Percentiles rank a stretch among this genome's conserved stretches.
These are phyloP conservation scores for Sodiomyces alkalinus DNA, from an alignment of 2,329 filamentous ascomycete species.

Conservation along the genomic window DNA sequence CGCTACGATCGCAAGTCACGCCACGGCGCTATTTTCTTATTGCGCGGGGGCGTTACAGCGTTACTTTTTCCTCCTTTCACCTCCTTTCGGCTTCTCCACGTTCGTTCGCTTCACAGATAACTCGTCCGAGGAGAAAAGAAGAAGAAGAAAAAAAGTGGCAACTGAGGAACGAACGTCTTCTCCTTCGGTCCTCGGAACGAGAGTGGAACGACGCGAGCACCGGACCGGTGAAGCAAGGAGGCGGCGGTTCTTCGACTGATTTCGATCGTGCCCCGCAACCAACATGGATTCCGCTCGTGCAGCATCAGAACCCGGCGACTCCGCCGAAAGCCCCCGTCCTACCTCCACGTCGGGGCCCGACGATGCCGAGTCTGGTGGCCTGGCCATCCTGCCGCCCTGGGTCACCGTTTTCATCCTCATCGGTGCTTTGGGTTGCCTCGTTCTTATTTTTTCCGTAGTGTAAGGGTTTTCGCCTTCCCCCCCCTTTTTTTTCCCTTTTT, in stretches of 20 bases:
- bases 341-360: not conserved
- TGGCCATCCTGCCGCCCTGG: not conserved
- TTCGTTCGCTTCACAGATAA: too few relatives aligned
- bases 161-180: too few relatives aligned
- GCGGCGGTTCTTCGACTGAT: not conserved
- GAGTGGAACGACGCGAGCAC: not conserved
- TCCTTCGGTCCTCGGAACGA: too few relatives aligned
- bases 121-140: too few relatives aligned
- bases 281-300: not conserved
- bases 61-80: too few relatives aligned
- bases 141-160: not conserved
- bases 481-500: too few relatives aligned
- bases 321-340: not conserved
- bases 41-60: too few relatives aligned
- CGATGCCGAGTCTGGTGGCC: not conserved
- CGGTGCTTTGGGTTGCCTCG: conserved; percentile 1
- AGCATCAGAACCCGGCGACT: too few relatives aligned
- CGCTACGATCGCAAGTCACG: too few relatives aligned
- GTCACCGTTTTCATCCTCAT: conserved; percentile 3
- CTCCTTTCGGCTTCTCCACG: too few relatives aligned
- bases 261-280: not conserved
- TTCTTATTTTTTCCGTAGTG: not conserved
- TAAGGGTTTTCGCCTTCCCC: not conserved
- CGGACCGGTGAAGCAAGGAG: not conserved
- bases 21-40: too few relatives aligned